These are phyloP conservation scores for Chrysosporium keratinophilum DNA, from an alignment of 2,329 filamentous ascomycete genomes.

Conservation along the genomic window DNA sequence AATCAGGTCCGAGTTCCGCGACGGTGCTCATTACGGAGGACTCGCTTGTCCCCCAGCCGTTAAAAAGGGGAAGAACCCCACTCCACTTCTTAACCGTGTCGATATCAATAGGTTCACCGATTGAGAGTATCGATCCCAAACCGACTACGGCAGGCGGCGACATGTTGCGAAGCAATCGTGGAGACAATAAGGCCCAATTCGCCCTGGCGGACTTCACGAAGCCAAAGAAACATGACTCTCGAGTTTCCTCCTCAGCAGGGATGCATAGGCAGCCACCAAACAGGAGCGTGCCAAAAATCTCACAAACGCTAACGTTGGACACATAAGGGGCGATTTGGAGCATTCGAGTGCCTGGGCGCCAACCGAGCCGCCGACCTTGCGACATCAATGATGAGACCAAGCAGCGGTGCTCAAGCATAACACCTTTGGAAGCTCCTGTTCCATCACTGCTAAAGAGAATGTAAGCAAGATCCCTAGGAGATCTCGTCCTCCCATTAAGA, in stretches of 20 bases:
- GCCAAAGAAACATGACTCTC: too few species aligned
- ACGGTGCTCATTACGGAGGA: too few species aligned
- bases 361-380: slow-evolving; percentile 33
- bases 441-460: slow-evolving; percentile 36
- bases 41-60: too few species aligned
- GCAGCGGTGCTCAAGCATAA: slow-evolving; percentile 12
- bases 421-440: slow-evolving; percentile 15
- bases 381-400: slow-evolving; percentile 34
- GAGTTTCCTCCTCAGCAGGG: slow-evolving; percentile 34
- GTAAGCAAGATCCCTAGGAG: slow-evolving; percentile 36
- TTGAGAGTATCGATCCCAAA: too few species aligned
- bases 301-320: slow-evolving; percentile 82
- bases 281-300: slow-evolving; percentile 51
- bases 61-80: too few species aligned
- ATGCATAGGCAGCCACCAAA: slow-evolving; percentile 37
- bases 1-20: too few species aligned
- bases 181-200: too few species aligned
- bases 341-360: slow-evolving; percentile 38
- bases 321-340: slow-evolving; percentile 78
- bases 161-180: too few species aligned
- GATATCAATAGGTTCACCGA: too few species aligned
- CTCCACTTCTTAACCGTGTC: too few species aligned
- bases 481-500: neutral
- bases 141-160: too few species aligned
- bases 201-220: too few species aligned